Base-by-base conservation (phyloP, 352 stramenopile genomes). In the Halophytophthora batemanensis region DNA sequence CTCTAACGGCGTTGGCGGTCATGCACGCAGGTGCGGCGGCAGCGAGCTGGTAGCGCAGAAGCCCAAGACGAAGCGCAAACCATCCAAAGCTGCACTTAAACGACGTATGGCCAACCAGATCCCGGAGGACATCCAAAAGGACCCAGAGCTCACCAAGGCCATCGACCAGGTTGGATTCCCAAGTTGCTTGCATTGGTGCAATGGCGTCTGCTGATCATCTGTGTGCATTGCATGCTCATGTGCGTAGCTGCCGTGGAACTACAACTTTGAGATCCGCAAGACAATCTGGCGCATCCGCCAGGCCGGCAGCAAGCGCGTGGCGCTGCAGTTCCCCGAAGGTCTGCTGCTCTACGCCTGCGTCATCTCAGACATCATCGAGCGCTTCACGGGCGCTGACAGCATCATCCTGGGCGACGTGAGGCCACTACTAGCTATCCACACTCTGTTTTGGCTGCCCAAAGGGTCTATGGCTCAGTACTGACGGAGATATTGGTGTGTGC, bases 191-290 rank as follows among this genome's bases (percentile, higher is more conserved):
- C 25, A n/a, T n/a, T 38, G 0, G 22, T 23, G 28, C 5, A 37
- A 22, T 19, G 17, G 19, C 18, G 2, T 15, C 7, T 41, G 17
- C 10, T 19, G 19, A 36, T 23, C 2, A 12, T 17, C 13, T 46
- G 7, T 17, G 15, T 38, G 33, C 5, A 2, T 29, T 0, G 6
- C 50, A 17, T 35, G 21, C 25, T 37, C 38, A 8, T 19, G 19
- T 3, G 0, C 47, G 18, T 56, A 93, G 64, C 79, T 99, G 17
- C 97, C 97, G 14, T 82, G 76, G 56, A 99, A 99, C 64, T 99
- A 99, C 74, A 98, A 98, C 56, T 99, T 99, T 78, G 88, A 98
- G 72, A 90, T 99, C 53, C 82, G 81, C 56, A 99, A 99, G 77
- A 99, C 95, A 0, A 83, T 99, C 33, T 98, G 94, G 85, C 83